Evolutionary conservation across 108 stramenopile species (phyloP), one percentile per base, ranked within the genome.

Genomic region (Skeletonema potamos): DNA sequence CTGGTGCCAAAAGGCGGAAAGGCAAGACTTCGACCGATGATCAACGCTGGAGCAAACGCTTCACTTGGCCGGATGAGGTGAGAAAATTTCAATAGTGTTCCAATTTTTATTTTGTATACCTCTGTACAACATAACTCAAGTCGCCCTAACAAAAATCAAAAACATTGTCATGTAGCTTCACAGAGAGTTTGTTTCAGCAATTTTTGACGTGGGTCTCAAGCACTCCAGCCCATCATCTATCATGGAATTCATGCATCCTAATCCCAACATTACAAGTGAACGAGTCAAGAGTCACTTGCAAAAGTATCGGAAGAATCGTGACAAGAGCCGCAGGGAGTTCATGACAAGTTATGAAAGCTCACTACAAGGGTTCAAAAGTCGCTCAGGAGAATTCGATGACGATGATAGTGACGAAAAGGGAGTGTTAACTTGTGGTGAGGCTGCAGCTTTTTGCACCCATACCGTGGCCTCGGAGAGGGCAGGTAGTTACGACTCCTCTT

Each of bases 251-350:
- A 98, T 98, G 98, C 84, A 83, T 8, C 81, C 79, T 17, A 74
- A 88, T 58, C 85, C 82, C 20, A 68, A 92, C 18, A 88, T 98
- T 13, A 97, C 92, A 12, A 92, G 87, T 27, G 98, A 98, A 79
- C 85, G 97, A 29, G 95, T 98, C 84, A 98, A 98, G 72, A 87
- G 86, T 58, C 98, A 98, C 72, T 68, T 98, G 32, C 98, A 98
- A 74, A 98, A 98, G 74, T 98, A 97, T 73, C 85, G 98, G 6
- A 36, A 97, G 32, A 93, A 98, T 70, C 82, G 92, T 5, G 66
- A 77, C 43, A 94, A 95, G 71, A 88, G 86, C 24, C 92, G 91
- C 43, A 89, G 92, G 51, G 96, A 98, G 64, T 98, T 98, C 74
- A 87, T 98, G 73, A 76, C 88, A 34, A 85, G 80, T 39, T 95